Percentiles rank a stretch among this genome's conserved stretches.
Conservation (phyloP, 2,329 filamentous ascomycete species). For the Sporothrix variecibatus region DNA sequence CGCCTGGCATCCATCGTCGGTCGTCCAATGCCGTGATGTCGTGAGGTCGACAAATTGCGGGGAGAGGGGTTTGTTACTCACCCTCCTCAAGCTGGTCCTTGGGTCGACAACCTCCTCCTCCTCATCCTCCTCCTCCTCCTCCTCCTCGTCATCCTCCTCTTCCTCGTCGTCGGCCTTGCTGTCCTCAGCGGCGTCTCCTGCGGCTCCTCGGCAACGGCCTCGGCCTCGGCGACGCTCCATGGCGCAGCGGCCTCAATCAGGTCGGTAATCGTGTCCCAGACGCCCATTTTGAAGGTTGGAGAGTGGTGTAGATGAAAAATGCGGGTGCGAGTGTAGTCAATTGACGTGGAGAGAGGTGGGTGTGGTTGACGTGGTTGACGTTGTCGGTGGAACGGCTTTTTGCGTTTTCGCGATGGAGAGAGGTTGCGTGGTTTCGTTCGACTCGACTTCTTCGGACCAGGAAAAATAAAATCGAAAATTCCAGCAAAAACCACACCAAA, state of each 20-base stretch:
- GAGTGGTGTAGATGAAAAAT: background rate
- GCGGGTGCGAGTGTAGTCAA: background rate
- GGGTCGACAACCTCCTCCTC: constrained; percentile 77
- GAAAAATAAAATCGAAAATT: constrained; percentile 23
- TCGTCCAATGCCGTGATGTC: background rate
- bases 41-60: background rate
- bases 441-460: background rate
- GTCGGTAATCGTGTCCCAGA: constrained; percentile 66
- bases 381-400: constrained; percentile 22
- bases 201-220: constrained; percentile 58
- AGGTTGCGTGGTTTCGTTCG: constrained; percentile 23
- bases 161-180: constrained; percentile 61
- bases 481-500: constrained; percentile 9
- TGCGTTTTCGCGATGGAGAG: constrained; percentile 5
- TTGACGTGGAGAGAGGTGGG: background rate
- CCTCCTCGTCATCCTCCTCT: constrained; percentile 58
- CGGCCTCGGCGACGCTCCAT: constrained; percentile 65
- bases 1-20: too few relatives aligned
- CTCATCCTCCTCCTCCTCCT: constrained; percentile 60
- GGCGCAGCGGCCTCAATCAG: constrained; percentile 65
- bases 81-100: constrained; percentile 91
- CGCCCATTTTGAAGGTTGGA: constrained; percentile 54
- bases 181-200: constrained; percentile 59
- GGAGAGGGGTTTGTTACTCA: constrained; percentile 41
- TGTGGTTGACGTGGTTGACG: background rate